These are phyloP conservation scores for Panaeolus papilionaceus DNA, from an alignment of 768 basidiomycete genomes.

Conservation along the genomic window DNA sequence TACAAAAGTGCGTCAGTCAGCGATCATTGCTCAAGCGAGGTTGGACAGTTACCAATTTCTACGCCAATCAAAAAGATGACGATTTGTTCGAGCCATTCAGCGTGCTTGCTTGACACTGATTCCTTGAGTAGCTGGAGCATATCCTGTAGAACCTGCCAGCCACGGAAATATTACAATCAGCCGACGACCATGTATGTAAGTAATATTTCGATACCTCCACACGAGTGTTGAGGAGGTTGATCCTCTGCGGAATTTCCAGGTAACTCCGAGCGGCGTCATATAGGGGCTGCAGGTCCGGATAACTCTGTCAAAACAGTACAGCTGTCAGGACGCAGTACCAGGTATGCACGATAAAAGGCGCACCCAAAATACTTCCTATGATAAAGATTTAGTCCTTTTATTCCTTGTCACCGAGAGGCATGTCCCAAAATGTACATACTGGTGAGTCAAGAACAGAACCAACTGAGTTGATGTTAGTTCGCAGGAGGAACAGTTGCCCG, in stretches of 20 bases:
- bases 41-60: constrained; percentile 67
- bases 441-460: constrained; percentile 97
- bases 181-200: constrained; percentile 15
- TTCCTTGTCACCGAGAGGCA: constrained; percentile 14
- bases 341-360: constrained; percentile 29
- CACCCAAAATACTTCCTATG: constrained; percentile 94
- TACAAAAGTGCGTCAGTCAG: constrained; percentile 7
- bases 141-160: constrained; percentile 85
- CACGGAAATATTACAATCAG: constrained; percentile 17
- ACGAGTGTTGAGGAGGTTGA: constrained; percentile 90
- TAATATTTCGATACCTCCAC: constrained; percentile 69
- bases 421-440: constrained; percentile 51
- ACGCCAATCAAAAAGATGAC: constrained; percentile 91
- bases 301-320: constrained; percentile 59
- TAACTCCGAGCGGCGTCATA: constrained; percentile 95
- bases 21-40: neutral
- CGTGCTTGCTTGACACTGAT: constrained; percentile 88
- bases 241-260: constrained; percentile 93
- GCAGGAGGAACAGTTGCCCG: constrained; percentile 89
- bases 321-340: neutral
- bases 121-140: constrained; percentile 96
- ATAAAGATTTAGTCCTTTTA: constrained; percentile 17
- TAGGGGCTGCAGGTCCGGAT: constrained; percentile 92
- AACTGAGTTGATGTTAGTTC: constrained; percentile 94
- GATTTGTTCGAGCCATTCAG: constrained; percentile 91